These are phyloP conservation scores for Fraxinus latifolia DNA, from an alignment of 305 asterid genomes.

Conservation along the genomic window DNA sequence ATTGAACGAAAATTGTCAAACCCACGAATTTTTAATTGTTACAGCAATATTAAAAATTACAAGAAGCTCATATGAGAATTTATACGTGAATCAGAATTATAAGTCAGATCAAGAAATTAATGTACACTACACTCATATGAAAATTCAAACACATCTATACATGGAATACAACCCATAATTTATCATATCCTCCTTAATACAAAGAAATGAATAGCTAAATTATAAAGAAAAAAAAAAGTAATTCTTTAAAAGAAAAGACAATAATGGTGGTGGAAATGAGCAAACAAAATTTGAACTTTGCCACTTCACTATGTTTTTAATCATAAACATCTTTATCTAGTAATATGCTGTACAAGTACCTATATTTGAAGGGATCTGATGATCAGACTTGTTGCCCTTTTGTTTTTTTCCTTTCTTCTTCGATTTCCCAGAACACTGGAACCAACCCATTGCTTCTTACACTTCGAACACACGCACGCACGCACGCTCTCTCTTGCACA, in stretches of 20 bases:
- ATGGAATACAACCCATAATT: not conserved
- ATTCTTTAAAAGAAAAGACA: not conserved
- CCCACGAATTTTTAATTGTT: not conserved
- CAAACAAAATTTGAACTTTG: not conserved
- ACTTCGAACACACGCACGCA: not conserved
- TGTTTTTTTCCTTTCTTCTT: slow-evolving; percentile 47
- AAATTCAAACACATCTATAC: not conserved
- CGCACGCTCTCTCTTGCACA: not conserved
- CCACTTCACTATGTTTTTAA: not conserved
- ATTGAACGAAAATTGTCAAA: not conserved
- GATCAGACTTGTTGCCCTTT: slow-evolving; percentile 38
- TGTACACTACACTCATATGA: not conserved
- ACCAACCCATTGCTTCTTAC: slow-evolving; percentile 55
- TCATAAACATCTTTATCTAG: not conserved
- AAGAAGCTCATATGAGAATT: not conserved
- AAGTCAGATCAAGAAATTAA: not conserved
- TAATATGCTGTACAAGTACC: slow-evolving; percentile 31
- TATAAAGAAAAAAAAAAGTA: not conserved
- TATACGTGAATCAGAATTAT: not conserved
- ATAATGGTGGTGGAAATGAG: not conserved
- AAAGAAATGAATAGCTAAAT: not conserved
- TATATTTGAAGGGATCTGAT: slow-evolving; percentile 59
- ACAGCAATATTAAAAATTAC: not conserved
- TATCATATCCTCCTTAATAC: not conserved
- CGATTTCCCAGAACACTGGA: slow-evolving; percentile 59